phyloP scores from a whole-genome alignment of 345 rosid genomes.

The Viola odorata region DNA sequence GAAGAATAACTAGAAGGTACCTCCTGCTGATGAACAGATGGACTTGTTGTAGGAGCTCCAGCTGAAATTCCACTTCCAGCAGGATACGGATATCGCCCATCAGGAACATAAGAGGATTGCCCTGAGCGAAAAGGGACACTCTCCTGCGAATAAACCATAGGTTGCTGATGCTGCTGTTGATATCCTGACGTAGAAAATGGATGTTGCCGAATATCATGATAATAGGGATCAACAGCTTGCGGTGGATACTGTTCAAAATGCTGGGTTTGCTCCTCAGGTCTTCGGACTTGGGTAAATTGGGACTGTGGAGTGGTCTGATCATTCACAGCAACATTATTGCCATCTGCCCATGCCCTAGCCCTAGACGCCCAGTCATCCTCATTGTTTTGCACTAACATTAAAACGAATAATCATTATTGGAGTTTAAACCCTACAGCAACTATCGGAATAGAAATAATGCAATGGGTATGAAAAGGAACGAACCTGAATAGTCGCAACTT shows the following conservation, averaged over 20 bases:
- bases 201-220: conserved; percentile 56
- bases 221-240: conserved; percentile 41
- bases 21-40: conserved; percentile 96
- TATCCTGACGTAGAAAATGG: conserved; percentile 36
- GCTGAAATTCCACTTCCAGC: conserved; percentile 39
- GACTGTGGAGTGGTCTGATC: conserved; percentile 53
- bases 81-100: conserved; percentile 35
- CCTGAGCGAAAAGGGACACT: conserved; percentile 30
- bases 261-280: conserved; percentile 45
- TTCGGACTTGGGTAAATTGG: conserved; percentile 36
- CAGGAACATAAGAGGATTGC: conserved; percentile 39
- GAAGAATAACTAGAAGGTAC: conserved; percentile 99
- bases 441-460: neutral
- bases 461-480: neutral
- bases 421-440: conserved; percentile 12
- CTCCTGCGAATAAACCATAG: conserved; percentile 39
- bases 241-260: conserved; percentile 46
- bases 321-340: conserved; percentile 43
- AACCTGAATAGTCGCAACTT: conserved; percentile 50
- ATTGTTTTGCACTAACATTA: conserved; percentile 43
- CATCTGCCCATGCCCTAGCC: conserved; percentile 91
- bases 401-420: neutral
- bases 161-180: conserved; percentile 48
- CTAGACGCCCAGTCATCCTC: conserved; percentile 92
- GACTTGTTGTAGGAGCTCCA: conserved; percentile 47